Conservation (phyloP, 306 rosid species). For the Senna tora region DNA sequence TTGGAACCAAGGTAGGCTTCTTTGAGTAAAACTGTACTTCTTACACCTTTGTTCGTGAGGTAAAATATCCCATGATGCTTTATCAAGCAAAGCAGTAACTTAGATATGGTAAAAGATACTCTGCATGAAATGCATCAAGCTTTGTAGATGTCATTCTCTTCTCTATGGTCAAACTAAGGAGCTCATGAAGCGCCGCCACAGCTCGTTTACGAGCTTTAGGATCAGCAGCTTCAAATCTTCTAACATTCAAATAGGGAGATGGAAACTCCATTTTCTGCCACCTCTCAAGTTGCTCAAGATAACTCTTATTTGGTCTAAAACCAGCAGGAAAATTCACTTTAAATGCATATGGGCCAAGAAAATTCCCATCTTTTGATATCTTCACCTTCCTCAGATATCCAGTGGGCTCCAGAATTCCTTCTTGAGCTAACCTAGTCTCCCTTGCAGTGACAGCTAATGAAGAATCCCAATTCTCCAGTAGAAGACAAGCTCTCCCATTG, state of each 20-base stretch:
- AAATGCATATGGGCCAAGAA: conserved; percentile 3
- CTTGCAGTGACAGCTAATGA: conserved; percentile 63
- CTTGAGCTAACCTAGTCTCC: conserved; percentile 48
- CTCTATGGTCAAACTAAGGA: conserved; percentile 79
- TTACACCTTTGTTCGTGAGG: conserved; percentile 85
- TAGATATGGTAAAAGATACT: conserved; percentile 78
- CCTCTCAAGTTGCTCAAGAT: conserved; percentile 55
- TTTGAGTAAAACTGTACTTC: conserved; percentile 35
- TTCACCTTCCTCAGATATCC: conserved; percentile 5
- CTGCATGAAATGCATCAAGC: conserved; percentile 71
- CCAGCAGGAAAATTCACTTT: conserved; percentile 13
- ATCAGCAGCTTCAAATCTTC: conserved; percentile 69
- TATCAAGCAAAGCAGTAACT: conserved; percentile 60
- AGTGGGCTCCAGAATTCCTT: conserved; percentile 12
- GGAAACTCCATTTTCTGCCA: conserved; percentile 92
- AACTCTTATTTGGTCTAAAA: conserved; percentile 20
- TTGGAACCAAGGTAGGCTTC: conserved; percentile 15
- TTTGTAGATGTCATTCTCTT: conserved; percentile 84
- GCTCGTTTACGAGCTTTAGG: conserved; percentile 74
- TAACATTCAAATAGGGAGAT: conserved; percentile 82
- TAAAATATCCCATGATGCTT: conserved; percentile 90
- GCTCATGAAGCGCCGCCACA: conserved; percentile 84
- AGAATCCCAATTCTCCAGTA: conserved; percentile 85
- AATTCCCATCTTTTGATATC: conserved; percentile 25
- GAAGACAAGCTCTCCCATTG: conserved; percentile 52